These are phyloP conservation scores for Lycium ferocissimum DNA, from an alignment of 257 asterid species.

Conservation along the genomic window DNA sequence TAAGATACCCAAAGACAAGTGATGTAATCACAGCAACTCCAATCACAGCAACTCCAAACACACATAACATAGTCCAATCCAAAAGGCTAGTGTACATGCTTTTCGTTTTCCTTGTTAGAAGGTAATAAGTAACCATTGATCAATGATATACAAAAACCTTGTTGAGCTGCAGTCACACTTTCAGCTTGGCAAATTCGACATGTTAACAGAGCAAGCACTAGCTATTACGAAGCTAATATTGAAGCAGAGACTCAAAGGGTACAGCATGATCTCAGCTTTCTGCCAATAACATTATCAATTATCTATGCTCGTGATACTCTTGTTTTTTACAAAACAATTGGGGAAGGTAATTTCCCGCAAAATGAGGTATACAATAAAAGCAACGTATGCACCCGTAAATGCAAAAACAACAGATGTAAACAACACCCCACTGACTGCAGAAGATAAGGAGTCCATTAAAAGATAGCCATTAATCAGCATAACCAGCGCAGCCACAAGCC, in stretches of 20 bases:
- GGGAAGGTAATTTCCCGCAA: slow-evolving; percentile 51
- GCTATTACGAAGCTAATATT: not conserved
- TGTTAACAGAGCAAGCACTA: not conserved
- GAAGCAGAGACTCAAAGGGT: not conserved
- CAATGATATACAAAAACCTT: not conserved
- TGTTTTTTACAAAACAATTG: slow-evolving; percentile 45
- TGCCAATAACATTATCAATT: slow-evolving; percentile 20
- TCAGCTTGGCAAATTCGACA: not conserved
- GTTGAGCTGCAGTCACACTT: not conserved
- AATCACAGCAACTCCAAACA: not conserved
- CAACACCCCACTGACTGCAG: slow-evolving; percentile 57
- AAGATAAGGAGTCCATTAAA: slow-evolving; percentile 61
- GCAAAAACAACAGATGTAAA: slow-evolving; percentile 44
- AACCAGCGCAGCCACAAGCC: slow-evolving; percentile 75
- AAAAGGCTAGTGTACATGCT: not conserved
- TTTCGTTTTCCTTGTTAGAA: not conserved
- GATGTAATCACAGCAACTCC: not conserved
- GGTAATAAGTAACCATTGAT: not conserved
- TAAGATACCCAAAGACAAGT: not conserved
- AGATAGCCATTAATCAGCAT: slow-evolving; percentile 75
- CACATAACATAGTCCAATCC: not conserved
- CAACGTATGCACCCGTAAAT: slow-evolving; percentile 59
- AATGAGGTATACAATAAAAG: slow-evolving; percentile 66
- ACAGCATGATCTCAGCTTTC: not conserved
- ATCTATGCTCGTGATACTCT: slow-evolving; percentile 36